Conservation (phyloP, 305 asterid genomes). For the Nicotiana rustica region DNA sequence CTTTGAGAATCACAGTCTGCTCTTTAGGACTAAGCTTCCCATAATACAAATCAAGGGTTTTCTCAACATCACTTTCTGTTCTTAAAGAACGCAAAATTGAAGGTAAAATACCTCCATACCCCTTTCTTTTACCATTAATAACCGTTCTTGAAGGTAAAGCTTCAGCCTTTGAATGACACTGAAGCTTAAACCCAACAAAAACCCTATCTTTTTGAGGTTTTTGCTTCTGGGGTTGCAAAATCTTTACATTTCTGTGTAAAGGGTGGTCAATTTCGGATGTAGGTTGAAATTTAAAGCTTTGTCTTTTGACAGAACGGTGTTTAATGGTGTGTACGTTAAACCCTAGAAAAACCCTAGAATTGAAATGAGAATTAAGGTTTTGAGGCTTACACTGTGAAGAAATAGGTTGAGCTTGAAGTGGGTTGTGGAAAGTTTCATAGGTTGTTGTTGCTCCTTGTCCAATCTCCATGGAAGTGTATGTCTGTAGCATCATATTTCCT, state of each 20-base stretch:
- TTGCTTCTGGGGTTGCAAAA: constrained; percentile 47
- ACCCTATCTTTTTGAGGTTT: constrained; percentile 37
- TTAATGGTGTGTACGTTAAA: constrained; percentile 42
- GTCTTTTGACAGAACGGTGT: constrained; percentile 23
- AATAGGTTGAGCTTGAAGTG: not conserved
- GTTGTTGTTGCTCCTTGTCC: not conserved
- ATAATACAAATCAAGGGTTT: constrained; percentile 58
- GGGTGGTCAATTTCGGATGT: constrained; percentile 23
- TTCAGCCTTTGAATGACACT: constrained; percentile 52
- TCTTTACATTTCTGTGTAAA: constrained; percentile 36
- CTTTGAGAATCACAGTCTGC: constrained; percentile 88
- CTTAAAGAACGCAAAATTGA: constrained; percentile 66
- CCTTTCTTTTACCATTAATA: constrained; percentile 56
- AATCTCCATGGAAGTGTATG: constrained; percentile 42
- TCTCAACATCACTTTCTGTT: constrained; percentile 63
- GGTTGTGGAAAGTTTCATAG: not conserved
- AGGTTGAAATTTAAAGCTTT: constrained; percentile 23
- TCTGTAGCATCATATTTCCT: constrained; percentile 40
- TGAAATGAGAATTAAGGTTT: constrained; percentile 40
- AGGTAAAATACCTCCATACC: constrained; percentile 77
- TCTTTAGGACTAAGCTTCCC: constrained; percentile 79
- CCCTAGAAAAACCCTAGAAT: constrained; percentile 54
- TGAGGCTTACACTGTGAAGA: constrained; percentile 21
- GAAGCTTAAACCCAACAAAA: constrained; percentile 63
- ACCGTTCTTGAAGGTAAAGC: constrained; percentile 50